These are phyloP conservation scores for Talaromyces sp. DNA, from an alignment of 2,329 filamentous ascomycete genomes.

Conservation along the genomic window DNA sequence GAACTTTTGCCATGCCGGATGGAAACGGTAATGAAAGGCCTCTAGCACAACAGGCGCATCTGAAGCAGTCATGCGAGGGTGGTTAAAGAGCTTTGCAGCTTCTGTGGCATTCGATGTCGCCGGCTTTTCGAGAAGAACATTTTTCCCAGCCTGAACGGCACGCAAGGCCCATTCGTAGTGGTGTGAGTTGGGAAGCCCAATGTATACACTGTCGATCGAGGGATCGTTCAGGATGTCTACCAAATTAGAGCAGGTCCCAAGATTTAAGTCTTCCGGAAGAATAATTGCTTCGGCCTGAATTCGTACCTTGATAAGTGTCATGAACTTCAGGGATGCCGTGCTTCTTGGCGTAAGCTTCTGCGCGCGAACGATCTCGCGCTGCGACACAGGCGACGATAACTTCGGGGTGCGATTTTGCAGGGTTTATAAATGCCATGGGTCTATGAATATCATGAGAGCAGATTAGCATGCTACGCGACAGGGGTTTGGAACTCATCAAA, in stretches of 20 bases:
- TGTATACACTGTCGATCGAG: constrained; percentile 34
- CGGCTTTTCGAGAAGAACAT: constrained; percentile 53
- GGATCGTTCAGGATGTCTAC: constrained; percentile 5
- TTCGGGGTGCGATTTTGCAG: constrained; percentile 47
- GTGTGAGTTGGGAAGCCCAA: constrained; percentile 38
- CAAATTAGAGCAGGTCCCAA: background rate
- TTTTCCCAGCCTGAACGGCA: constrained; percentile 46
- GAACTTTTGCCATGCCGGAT: constrained; percentile 44
- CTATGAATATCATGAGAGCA: constrained; percentile 1
- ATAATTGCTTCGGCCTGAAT: constrained; percentile 15
- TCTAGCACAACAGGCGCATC: constrained; percentile 46
- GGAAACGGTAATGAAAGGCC: constrained; percentile 49
- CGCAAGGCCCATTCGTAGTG: constrained; percentile 45
- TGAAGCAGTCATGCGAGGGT: constrained; percentile 20
- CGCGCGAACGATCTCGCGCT: constrained; percentile 42
- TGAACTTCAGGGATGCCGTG: constrained; percentile 45
- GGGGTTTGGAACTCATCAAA: background rate
- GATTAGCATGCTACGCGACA: background rate
- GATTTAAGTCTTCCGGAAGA: background rate
- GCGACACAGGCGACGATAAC: constrained; percentile 48
- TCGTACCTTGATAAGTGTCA: constrained; percentile 42
- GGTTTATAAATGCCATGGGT: constrained; percentile 27
- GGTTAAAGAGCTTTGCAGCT: constrained; percentile 40
- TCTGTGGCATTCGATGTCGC: constrained; percentile 42
- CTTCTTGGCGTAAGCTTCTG: constrained; percentile 44